Conservation (phyloP, 208 protist species). For the Trypanosomatidae sp. region DNA sequence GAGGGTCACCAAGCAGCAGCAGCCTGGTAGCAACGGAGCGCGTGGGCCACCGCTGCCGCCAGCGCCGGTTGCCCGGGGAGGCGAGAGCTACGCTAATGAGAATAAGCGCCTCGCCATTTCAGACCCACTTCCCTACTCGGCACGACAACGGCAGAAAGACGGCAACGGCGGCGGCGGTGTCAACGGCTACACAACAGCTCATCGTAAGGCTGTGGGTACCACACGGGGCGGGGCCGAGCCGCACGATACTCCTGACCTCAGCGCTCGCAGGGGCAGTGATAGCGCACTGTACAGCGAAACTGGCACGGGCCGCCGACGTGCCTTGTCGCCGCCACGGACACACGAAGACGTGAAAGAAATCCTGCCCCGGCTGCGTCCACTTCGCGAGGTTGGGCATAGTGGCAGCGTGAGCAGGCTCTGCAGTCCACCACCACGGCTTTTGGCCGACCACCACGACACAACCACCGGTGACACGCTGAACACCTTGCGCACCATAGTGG, state of each 20-base stretch:
- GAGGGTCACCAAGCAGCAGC: neutral
- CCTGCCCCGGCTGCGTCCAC: slow-evolving; percentile 17
- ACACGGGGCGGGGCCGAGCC: neutral
- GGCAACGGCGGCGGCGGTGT: neutral
- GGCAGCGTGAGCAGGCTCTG: neutral
- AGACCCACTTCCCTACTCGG: slow-evolving; percentile 6
- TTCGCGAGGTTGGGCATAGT: slow-evolving; percentile 5
- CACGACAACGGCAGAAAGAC: slow-evolving; percentile 1
- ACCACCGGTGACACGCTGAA: neutral
- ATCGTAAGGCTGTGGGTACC: neutral
- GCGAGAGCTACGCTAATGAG: slow-evolving; percentile 16
- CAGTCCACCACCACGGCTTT: slow-evolving; percentile 1
- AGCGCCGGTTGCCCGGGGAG: neutral
- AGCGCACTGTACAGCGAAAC: neutral
- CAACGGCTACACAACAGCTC: neutral
- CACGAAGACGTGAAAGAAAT: slow-evolving; percentile 19
- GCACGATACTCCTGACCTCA: neutral
- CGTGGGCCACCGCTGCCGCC: neutral
- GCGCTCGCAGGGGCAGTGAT: neutral
- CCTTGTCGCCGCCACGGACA: slow-evolving; percentile 19
- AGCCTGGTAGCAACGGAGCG: neutral
- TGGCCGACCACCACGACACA: neutral
- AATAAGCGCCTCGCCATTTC: slow-evolving; percentile 10
- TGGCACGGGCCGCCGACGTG: slow-evolving; percentile 11
- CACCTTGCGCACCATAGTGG: neutral